Evolutionary conservation across 2,329 filamentous ascomycete genomes (phyloP).

Genomic region (Calonectria montana): DNA sequence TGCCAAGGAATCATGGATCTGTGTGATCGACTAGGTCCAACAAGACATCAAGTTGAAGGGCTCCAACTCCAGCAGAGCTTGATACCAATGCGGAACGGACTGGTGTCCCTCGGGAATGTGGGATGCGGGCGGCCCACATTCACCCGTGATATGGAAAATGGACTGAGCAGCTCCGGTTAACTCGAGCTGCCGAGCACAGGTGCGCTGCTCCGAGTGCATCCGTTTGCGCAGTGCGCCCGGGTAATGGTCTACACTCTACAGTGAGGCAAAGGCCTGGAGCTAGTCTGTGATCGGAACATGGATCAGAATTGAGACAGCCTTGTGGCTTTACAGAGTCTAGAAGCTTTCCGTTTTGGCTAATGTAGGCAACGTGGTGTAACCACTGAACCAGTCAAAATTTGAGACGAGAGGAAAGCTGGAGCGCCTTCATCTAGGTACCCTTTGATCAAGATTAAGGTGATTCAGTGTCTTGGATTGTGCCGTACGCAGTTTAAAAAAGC

Average conservation of each 20-base stretch:
- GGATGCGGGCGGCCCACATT: background rate
- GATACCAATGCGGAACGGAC: background rate
- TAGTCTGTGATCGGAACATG: slow-evolving; percentile 30
- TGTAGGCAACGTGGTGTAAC: background rate
- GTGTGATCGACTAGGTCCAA: background rate
- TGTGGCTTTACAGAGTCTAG: slow-evolving; percentile 25
- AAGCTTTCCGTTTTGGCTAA: slow-evolving; percentile 34
- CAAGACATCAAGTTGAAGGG: background rate
- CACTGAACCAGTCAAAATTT: background rate
- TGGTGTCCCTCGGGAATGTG: background rate
- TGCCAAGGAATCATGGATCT: background rate
- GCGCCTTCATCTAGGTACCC: background rate
- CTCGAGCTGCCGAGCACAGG: background rate
- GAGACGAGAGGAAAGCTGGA: background rate
- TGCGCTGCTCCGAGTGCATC: background rate
- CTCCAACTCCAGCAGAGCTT: background rate
- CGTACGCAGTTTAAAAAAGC: background rate
- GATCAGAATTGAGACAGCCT: slow-evolving; percentile 20
- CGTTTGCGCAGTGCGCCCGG: background rate
- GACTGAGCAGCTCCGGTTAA: background rate
- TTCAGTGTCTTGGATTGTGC: background rate
- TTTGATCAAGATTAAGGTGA: background rate
- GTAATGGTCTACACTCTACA: background rate
- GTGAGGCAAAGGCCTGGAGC: background rate
- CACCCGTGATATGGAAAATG: background rate